These are phyloP conservation scores for Aspergillus sp. DNA, from an alignment of 2,329 filamentous ascomycete genomes.

Conservation along the genomic window DNA sequence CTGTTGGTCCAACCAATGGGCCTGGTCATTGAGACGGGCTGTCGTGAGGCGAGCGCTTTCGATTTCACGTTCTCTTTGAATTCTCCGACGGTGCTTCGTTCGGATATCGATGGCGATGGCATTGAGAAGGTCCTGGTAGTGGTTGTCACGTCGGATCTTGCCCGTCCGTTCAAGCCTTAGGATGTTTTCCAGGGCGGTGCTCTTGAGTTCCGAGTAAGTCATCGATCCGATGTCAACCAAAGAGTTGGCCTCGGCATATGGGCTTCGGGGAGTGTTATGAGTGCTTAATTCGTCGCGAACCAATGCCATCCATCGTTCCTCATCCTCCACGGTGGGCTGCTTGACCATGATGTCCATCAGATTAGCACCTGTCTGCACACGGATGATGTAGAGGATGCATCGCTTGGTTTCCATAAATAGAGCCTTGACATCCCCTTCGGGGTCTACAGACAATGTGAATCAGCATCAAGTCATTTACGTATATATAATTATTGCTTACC, in stretches of 20 bases:
- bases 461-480: not conserved
- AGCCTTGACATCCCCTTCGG: slow-evolving; percentile 83
- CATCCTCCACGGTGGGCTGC: slow-evolving; percentile 78
- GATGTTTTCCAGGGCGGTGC: slow-evolving; percentile 88
- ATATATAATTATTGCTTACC: slow-evolving; percentile 34
- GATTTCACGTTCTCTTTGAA: slow-evolving; percentile 85
- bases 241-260: slow-evolving; percentile 79
- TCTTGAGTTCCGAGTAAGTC: slow-evolving; percentile 87
- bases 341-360: slow-evolving; percentile 95
- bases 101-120: slow-evolving; percentile 94
- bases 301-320: slow-evolving; percentile 76
- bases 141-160: slow-evolving; percentile 76
- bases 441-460: slow-evolving; percentile 50
- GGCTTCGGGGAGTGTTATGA: slow-evolving; percentile 64
- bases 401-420: slow-evolving; percentile 98
- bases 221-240: slow-evolving; percentile 84
- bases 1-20: slow-evolving; percentile 86
- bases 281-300: slow-evolving; percentile 72
- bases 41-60: slow-evolving; percentile 53
- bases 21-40: slow-evolving; percentile 52
- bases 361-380: slow-evolving; percentile 83
- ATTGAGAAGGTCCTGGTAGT: slow-evolving; percentile 97
- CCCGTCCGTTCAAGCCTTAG: slow-evolving; percentile 80
- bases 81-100: slow-evolving; percentile 86
- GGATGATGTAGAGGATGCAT: slow-evolving; percentile 94